Base-by-base conservation (phyloP, 345 rosid genomes). In the Citrus medica region DNA sequence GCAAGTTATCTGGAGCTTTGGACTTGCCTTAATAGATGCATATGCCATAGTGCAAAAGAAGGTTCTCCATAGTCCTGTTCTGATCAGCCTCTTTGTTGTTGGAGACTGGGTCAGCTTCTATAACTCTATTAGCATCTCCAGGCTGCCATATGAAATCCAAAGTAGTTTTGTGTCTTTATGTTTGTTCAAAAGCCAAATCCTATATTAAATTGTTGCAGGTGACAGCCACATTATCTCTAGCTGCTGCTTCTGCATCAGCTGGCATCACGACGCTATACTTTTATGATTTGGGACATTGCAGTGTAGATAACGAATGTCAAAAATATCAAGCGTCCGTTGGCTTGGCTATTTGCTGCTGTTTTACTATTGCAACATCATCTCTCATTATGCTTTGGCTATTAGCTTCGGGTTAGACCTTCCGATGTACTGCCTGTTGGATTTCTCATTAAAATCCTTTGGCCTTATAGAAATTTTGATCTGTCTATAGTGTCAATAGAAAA, bases 1-100 rank as follows among this genome's bases (percentile, higher is more conserved):
- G 79, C 97, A 93, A 89, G 69, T 88, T 9, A 77, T 90, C 73
- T 95, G 98, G 98, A 92, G 98, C 89, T 88, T 82, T 13, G 91
- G 93, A 60, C 97, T 95, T 24, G 94, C 93, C 5, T 38, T 79
- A 61, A 74, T 95, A 16, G 97, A 91, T 79, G 86, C 85, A 21
- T 87, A 84, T 48, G 90, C 98, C 2, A 82, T 93, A 79, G 69
- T 81, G 67, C 85, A 81, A 80, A 89, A 87, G 91, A 90, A 87
- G 83, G 87, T 84, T 51, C 85, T 92, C 38, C 88, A 82, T 38
- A 85, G 82, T 55, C 84, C 89, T 0, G 80, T 90, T 79, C 73
- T 92, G 73, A 85, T 93, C 84, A 88, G 93, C 84, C 92, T 93
- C 65, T 95, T 93, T 67, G 94, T 92, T 24, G 92, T 95, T 37